A percentile compares a stretch with the other conserved stretches of the same genome.
Evolutionary conservation across 352 stramenopile genomes (phyloP).

Genomic region (Globisporangium yorkense): DNA sequence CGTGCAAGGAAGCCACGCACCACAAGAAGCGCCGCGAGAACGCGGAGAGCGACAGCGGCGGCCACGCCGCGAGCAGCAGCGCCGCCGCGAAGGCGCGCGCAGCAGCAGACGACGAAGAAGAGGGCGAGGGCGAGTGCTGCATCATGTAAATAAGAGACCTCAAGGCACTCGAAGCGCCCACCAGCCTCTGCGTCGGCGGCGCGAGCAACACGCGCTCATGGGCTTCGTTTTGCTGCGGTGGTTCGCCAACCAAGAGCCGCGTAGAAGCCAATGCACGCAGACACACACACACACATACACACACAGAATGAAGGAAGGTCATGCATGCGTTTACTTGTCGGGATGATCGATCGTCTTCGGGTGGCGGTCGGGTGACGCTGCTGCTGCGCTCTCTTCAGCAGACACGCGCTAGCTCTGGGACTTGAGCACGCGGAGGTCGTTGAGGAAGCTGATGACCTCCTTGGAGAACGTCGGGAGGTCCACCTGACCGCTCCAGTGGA

Average conservation of each 20-base stretch:
- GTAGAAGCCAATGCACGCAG: no score
- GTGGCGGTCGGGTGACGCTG: no score
- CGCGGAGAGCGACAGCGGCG: conserved; percentile 5
- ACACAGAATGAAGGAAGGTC: not conserved
- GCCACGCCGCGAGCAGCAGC: not conserved
- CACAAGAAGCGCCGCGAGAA: conserved; percentile 49
- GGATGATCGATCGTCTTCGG: no score
- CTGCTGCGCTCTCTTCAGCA: no score
- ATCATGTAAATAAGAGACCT: conserved; percentile 59
- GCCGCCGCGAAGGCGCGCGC: conserved; percentile 5
- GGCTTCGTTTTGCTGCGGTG: not conserved
- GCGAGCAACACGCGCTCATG: not conserved
- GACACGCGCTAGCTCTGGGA: conserved; percentile 33
- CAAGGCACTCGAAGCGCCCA: no score
- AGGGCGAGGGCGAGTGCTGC: conserved; percentile 71
- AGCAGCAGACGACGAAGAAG: conserved; percentile 45
- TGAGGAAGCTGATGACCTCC: conserved; percentile 66
- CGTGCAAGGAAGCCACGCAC: conserved; percentile 62
- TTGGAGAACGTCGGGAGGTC: conserved; percentile 71
- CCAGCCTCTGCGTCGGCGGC: not conserved
- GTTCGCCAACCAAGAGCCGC: no score
- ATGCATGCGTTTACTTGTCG: not conserved
- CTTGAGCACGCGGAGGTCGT: conserved; percentile 73
- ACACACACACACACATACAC: no score
- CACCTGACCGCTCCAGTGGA: conserved; percentile 70